These are phyloP conservation scores for Camillea tinctor DNA, from an alignment of 2,329 filamentous ascomycete species.

Conservation along the genomic window DNA sequence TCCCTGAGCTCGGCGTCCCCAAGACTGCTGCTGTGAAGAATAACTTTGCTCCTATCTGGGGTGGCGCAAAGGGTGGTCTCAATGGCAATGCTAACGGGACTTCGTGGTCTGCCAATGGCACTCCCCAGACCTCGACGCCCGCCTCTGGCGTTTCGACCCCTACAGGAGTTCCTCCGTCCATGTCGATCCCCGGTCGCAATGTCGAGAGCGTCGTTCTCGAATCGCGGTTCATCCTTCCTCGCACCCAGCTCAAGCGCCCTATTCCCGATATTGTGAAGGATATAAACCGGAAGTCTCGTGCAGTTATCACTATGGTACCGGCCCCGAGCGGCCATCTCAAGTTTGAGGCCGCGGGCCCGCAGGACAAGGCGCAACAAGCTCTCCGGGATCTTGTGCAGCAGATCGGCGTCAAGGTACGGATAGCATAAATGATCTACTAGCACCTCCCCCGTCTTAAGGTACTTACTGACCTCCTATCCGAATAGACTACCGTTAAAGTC, in stretches of 20 bases:
- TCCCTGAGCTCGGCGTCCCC: slow-evolving; percentile 79
- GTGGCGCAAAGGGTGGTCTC: slow-evolving; percentile 61
- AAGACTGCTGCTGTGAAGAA: slow-evolving; percentile 61
- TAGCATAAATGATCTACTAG: neutral
- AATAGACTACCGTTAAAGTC: slow-evolving; percentile 63
- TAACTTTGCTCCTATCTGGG: slow-evolving; percentile 73
- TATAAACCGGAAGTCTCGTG: slow-evolving; percentile 88
- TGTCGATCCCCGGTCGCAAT: slow-evolving; percentile 80
- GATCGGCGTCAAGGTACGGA: slow-evolving; percentile 78
- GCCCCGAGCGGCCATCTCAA: slow-evolving; percentile 71
- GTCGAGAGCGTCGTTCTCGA: slow-evolving; percentile 74
- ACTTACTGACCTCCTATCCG: slow-evolving; percentile 2
- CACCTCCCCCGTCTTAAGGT: neutral
- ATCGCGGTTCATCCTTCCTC: slow-evolving; percentile 72
- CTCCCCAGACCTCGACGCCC: slow-evolving; percentile 63
- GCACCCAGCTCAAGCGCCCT: slow-evolving; percentile 78
- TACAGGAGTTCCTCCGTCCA: slow-evolving; percentile 48
- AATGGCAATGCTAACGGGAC: slow-evolving; percentile 53
- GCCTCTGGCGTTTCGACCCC: slow-evolving; percentile 56
- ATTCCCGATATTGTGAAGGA: slow-evolving; percentile 83
- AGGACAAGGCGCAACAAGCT: slow-evolving; percentile 80
- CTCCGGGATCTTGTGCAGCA: slow-evolving; percentile 86
- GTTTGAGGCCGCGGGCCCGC: slow-evolving; percentile 83
- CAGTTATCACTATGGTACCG: slow-evolving; percentile 74
- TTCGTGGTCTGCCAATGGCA: slow-evolving; percentile 50